Evolutionary conservation across 352 stramenopile species (phyloP).

Genomic region (Stephanocyclus meneghinianus): DNA sequence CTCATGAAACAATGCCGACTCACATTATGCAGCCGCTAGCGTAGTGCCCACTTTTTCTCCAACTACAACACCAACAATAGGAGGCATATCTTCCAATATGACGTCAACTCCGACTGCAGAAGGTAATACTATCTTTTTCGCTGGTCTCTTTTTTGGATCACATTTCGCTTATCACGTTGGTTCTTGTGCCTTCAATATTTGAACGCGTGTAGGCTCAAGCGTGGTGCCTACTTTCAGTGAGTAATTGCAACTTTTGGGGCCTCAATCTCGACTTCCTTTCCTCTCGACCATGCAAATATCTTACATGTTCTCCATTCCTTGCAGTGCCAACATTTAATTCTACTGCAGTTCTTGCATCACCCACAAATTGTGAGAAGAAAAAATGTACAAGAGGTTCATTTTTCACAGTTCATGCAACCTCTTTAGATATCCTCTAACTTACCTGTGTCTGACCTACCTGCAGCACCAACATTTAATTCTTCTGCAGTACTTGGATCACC

Average conservation of each 20-base stretch:
- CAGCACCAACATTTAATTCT: too few species aligned
- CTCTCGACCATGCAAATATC: background rate
- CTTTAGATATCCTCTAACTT: too few species aligned
- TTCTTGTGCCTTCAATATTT: background rate
- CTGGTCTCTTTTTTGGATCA: background rate
- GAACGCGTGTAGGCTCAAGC: background rate
- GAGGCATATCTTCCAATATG: background rate
- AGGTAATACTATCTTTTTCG: background rate
- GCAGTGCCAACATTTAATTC: background rate
- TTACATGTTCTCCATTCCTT: background rate
- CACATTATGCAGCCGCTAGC: background rate
- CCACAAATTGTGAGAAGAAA: background rate
- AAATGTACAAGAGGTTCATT: background rate
- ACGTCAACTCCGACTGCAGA: background rate
- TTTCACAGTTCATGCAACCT: background rate
- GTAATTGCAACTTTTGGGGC: background rate
- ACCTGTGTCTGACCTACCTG: too few species aligned
- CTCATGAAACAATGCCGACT: background rate
- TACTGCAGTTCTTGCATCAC: background rate
- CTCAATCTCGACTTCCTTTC: background rate
- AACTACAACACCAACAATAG: background rate
- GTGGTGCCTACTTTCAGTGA: background rate
- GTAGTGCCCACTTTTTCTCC: background rate
- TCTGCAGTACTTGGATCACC: too few species aligned
- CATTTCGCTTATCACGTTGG: background rate